Conservation (phyloP, 345 rosid species). For the Citrus sinensis region DVS_A1.0 CM039164.1:24695501-24696000, state of each 20-base stretch:
- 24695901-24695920: background rate
- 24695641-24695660: background rate
- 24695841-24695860: background rate
- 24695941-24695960: background rate
- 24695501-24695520: background rate
- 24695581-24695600: background rate
- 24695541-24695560: background rate
- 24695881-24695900: background rate
- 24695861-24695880: background rate
- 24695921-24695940: background rate
- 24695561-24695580: background rate
- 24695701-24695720: background rate
- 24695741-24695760: background rate
- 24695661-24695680: background rate
- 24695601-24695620: background rate
- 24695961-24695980: background rate
- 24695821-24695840: background rate
- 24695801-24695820: background rate
- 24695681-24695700: background rate
- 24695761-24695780: background rate
- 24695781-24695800: background rate
- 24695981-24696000: background rate
- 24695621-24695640: background rate
- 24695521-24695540: background rate
- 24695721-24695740: constrained; percentile 4